phyloP scores from a whole-genome alignment of 257 asterid genomes.

The Solanum okadae region DNA sequence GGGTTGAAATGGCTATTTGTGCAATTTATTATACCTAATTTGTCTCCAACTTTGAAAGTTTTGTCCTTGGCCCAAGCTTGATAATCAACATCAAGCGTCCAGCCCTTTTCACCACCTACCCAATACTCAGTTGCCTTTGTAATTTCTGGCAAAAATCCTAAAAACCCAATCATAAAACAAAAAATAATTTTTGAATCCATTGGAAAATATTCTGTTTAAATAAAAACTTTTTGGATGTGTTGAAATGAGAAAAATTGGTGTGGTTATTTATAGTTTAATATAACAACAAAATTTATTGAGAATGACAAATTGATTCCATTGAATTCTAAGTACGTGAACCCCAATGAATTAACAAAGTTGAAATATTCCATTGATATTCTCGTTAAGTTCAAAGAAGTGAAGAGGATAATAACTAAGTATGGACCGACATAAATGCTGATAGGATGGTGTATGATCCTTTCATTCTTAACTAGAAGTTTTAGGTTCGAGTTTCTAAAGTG shows the following conservation, averaged over 20 bases:
- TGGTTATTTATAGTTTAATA: not conserved
- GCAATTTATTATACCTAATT: not conserved
- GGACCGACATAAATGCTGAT: not conserved
- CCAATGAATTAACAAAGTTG: not conserved
- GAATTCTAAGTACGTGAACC: not conserved
- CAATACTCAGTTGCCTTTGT: not conserved
- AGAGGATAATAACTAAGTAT: not conserved
- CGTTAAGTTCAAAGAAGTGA: not conserved
- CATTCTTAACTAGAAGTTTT: no score
- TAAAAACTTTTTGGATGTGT: not conserved
- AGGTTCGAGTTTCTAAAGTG: not conserved
- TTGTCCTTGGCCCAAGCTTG: slow-evolving; percentile 7
- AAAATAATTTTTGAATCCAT: slow-evolving; percentile 5
- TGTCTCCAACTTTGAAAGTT: slow-evolving; percentile 5
- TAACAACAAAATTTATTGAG: not conserved
- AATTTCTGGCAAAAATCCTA: not conserved
- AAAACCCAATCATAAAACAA: not conserved
- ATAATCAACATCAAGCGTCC: slow-evolving; percentile 1
- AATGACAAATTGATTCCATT: not conserved
- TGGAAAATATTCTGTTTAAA: not conserved
- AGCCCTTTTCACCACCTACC: slow-evolving; percentile 9
- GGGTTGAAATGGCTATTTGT: not conserved
- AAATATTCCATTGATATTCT: not conserved
- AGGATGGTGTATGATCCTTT: no score
- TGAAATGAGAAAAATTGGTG: not conserved